These are phyloP conservation scores for Prunus fruticosa DNA, from an alignment of 306 rosid species.

Conservation along the genomic window DNA sequence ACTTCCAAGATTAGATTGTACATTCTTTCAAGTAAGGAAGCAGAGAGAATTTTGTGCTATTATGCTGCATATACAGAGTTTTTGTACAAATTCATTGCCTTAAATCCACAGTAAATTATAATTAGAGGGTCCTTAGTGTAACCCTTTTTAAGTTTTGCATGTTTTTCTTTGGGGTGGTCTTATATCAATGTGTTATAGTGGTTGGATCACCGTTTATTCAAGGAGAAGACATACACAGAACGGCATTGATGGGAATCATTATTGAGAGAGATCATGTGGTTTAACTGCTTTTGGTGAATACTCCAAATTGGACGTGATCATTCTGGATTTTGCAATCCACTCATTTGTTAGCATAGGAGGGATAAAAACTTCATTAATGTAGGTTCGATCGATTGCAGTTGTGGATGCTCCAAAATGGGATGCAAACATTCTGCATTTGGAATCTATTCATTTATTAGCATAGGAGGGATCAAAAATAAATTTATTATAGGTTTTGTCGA, in stretches of 20 bases:
- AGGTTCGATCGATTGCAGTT: not conserved
- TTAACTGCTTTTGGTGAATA: not conserved
- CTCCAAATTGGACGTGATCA: not conserved
- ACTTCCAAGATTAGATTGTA: too few relatives aligned
- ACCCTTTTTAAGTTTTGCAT: not conserved
- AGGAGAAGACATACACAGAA: not conserved
- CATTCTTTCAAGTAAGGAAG: not conserved
- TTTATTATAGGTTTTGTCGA: not conserved
- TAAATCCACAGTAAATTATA: not conserved
- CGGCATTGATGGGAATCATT: not conserved
- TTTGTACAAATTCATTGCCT: not conserved
- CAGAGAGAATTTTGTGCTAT: not conserved
- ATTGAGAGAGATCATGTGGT: not conserved
- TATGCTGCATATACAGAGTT: not conserved
- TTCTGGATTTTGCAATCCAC: not conserved
- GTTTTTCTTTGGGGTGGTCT: not conserved
- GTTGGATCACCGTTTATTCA: not conserved
- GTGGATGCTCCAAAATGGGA: not conserved
- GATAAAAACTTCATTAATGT: not conserved
- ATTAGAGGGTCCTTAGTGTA: not conserved
- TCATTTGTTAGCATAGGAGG: slow-evolving; percentile 12
- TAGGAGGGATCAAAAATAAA: not conserved
- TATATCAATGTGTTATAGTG: not conserved
- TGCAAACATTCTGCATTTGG: not conserved
- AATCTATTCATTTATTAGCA: too few relatives aligned